A percentile compares a stretch with the other conserved stretches of the same genome.
phyloP scores from a whole-genome alignment of 208 protist genomes.

The Trypanosoma boissoni region DNA sequence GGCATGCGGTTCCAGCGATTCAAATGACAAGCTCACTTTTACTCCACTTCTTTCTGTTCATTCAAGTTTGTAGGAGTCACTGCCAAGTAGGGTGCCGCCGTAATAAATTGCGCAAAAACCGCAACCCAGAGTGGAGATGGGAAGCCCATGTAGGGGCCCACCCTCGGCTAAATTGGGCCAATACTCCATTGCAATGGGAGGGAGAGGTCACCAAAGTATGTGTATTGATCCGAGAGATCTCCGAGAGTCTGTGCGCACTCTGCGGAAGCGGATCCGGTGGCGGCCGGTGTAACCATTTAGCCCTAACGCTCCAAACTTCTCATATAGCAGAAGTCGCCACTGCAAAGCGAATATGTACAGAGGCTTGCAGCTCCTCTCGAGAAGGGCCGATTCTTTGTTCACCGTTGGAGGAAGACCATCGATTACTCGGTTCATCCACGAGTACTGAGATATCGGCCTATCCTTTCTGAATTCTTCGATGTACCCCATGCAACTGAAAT shows the following conservation, averaged over 20 bases:
- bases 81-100: background rate
- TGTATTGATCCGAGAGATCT: background rate
- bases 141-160: background rate
- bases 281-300: background rate
- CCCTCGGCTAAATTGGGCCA: background rate
- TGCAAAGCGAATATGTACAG: background rate
- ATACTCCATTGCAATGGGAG: background rate
- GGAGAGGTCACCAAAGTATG: background rate
- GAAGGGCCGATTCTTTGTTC: background rate
- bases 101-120: background rate
- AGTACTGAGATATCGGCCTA: background rate
- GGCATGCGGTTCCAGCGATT: background rate
- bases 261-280: slow-evolving; percentile 5
- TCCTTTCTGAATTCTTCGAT: background rate
- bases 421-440: background rate
- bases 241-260: background rate
- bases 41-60: background rate
- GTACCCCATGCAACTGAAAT: background rate
- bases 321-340: background rate
- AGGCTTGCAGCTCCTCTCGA: background rate
- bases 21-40: background rate
- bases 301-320: background rate
- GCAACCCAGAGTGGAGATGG: background rate
- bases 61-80: background rate
- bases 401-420: background rate